Percentiles rank a stretch among this genome's conserved stretches.
phyloP scores from a whole-genome alignment of 2,329 filamentous ascomycete species.

The Fusarium sp. region DNA sequence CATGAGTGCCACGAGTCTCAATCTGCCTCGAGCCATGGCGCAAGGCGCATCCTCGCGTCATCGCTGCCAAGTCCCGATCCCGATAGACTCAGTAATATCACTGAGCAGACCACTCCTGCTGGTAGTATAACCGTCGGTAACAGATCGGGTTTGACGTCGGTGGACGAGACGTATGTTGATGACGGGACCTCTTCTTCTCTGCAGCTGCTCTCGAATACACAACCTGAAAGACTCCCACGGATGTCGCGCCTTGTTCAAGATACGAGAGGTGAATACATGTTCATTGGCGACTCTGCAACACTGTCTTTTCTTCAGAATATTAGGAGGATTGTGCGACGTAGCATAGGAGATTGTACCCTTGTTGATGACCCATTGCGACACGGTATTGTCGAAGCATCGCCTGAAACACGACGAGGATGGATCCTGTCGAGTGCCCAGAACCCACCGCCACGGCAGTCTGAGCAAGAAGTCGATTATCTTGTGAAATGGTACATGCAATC shows the following conservation, averaged over 20 bases:
- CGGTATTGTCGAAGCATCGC: constrained; percentile 50
- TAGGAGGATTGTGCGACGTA: constrained; percentile 47
- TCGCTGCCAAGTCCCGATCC: constrained; percentile 44
- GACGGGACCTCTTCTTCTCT: constrained; percentile 32
- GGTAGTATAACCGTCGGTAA: constrained; percentile 19
- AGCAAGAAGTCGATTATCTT: constrained; percentile 44
- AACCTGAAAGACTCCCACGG: constrained; percentile 40
- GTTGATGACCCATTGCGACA: constrained; percentile 51
- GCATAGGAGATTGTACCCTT: constrained; percentile 49
- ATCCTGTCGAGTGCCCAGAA: constrained; percentile 42
- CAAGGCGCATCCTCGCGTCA: constrained; percentile 38
- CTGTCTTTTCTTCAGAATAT: constrained; percentile 52
- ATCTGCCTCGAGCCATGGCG: background rate
- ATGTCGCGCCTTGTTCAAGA: constrained; percentile 51
- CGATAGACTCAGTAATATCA: constrained; percentile 38
- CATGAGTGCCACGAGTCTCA: constrained; percentile 38
- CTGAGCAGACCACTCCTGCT: constrained; percentile 28
- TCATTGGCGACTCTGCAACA: constrained; percentile 53
- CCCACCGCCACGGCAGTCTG: constrained; percentile 39
- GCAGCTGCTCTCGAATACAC: constrained; percentile 40
- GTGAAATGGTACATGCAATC: constrained; percentile 49
- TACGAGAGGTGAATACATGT: constrained; percentile 50
- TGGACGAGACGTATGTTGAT: constrained; percentile 15
- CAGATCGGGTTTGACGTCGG: constrained; percentile 17
- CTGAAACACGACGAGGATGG: constrained; percentile 46